These are phyloP conservation scores for Aspergillus pseudoviridinutans DNA, from an alignment of 2,329 filamentous ascomycete genomes.

Conservation along the genomic window DNA sequence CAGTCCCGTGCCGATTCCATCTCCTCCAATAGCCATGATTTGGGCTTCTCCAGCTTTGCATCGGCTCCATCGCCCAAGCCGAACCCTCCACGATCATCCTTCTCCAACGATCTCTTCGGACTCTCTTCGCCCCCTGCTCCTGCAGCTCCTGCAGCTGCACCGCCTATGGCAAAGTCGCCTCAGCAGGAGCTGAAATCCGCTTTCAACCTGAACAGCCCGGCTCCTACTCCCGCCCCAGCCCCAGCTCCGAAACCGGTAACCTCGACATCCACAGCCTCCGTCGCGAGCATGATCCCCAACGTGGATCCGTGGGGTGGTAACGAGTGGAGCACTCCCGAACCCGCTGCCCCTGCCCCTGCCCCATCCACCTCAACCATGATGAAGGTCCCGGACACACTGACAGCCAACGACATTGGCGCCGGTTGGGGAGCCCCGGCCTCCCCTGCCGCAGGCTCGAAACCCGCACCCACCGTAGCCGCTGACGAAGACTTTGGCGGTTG, in stretches of 20 bases:
- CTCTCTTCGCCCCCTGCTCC: constrained; percentile 52
- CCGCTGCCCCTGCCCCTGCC: constrained; percentile 46
- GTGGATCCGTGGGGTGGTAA: constrained; percentile 83
- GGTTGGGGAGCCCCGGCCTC: constrained; percentile 55
- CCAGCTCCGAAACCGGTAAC: constrained; percentile 40
- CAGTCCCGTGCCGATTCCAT: constrained; percentile 48
- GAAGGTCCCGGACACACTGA: constrained; percentile 45
- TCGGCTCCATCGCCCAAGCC: constrained; percentile 43
- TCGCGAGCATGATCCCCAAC: constrained; percentile 35
- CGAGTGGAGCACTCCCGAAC: constrained; percentile 70
- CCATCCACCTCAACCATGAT: constrained; percentile 34
- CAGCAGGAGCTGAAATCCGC: constrained; percentile 57
- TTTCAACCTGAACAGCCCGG: constrained; percentile 66
- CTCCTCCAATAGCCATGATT: constrained; percentile 58
- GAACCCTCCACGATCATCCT: constrained; percentile 46
- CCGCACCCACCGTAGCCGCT: constrained; percentile 65
- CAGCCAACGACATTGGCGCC: constrained; percentile 61
- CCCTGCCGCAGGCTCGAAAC: constrained; percentile 16
- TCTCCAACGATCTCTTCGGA: constrained; percentile 78
- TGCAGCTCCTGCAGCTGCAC: constrained; percentile 40
- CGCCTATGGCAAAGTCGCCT: constrained; percentile 35
- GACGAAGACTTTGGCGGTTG: constrained; percentile 97
- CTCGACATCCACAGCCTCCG: constrained; percentile 42
- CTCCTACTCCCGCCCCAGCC: constrained; percentile 32
- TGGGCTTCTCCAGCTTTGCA: constrained; percentile 62